Evolutionary conservation across 1,139 yeast species (phyloP), one percentile per base, ranked within the genome.

Genomic region (Scheffersomyces titani): DNA sequence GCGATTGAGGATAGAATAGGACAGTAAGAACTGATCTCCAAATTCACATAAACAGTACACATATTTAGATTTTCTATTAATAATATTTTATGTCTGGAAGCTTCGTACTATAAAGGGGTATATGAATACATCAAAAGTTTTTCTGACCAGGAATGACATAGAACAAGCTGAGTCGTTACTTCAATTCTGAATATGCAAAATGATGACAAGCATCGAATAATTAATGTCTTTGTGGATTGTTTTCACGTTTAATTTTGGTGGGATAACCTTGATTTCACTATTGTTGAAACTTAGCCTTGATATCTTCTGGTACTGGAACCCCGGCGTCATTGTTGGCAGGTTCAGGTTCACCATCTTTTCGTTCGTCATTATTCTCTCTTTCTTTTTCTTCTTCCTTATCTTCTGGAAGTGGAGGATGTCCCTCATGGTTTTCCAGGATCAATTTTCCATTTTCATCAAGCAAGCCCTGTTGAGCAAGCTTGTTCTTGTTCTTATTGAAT

Each of bases 1-100:
- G 47, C 20, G 56, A 54, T n/a, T 30, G 64, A 56, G 21, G 59
- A 56, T 18, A n/a, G 59, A 30, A 30, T 30, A 11, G 13, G 9
- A 4, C 40, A 9, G 40, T 24, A 6, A 2, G 40, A 30, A 30
- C 40, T 30, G 16, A 30, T 30, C 13, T 24, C 36, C 24, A 22
- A 22, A 4, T 24, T 13, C 13, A 30, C 4, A 30, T 11, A 16
- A 11, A 30, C 40, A 30, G n/a, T 30, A 30, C 13, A 30, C 16
- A 30, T 30, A 30, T 30, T 2, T 30, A 30, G 30, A 24, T 30
- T 9, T 30, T 30, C 40, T 30, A 30, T 30, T 30, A 30, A 30
- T 30, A 9, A 11, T 30, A 30, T 9, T 30, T 30, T 30, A 30
- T 30, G 9, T 30, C 40, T 30, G 16, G 40, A 30, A 30, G 40